These are phyloP conservation scores for Aureobasidium vineae DNA, from an alignment of 2,329 filamentous ascomycete species.

Conservation along the genomic window DNA sequence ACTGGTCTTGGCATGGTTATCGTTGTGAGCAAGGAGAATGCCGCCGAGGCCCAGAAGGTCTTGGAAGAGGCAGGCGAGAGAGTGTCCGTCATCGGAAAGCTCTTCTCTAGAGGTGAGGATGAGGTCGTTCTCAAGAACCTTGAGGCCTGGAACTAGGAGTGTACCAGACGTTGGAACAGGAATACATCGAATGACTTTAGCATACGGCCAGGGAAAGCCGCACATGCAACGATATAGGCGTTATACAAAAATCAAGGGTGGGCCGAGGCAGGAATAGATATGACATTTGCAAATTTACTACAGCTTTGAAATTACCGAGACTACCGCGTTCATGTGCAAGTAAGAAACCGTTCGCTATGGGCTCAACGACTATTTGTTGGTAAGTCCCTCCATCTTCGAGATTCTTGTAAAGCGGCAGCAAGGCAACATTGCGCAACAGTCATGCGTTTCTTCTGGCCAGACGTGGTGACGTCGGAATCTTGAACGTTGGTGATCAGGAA, in stretches of 20 bases:
- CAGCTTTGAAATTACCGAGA: background rate
- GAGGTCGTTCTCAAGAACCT: slow-evolving; percentile 25
- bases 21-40: slow-evolving; percentile 68
- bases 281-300: slow-evolving; percentile 11
- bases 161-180: background rate
- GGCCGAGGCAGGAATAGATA: slow-evolving; percentile 17
- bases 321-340: background rate
- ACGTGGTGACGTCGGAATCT: background rate
- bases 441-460: background rate
- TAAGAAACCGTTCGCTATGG: background rate
- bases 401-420: background rate
- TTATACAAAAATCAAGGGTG: slow-evolving; percentile 18
- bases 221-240: slow-evolving; percentile 9
- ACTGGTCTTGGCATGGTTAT: slow-evolving; percentile 92
- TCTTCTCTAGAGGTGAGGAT: slow-evolving; percentile 56
- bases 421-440: background rate
- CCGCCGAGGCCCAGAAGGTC: slow-evolving; percentile 57
- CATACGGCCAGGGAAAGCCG: background rate
- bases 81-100: slow-evolving; percentile 71
- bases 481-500: background rate
- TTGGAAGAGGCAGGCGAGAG: slow-evolving; percentile 70
- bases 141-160: slow-evolving; percentile 24
- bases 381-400: background rate
- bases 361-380: slow-evolving; percentile 8
- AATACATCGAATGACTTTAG: background rate